Evolutionary conservation across 176 grass and related monocot genomes (phyloP), one percentile per base, ranked within the genome.

Genomic region (Triticum timopheevii): DNA sequence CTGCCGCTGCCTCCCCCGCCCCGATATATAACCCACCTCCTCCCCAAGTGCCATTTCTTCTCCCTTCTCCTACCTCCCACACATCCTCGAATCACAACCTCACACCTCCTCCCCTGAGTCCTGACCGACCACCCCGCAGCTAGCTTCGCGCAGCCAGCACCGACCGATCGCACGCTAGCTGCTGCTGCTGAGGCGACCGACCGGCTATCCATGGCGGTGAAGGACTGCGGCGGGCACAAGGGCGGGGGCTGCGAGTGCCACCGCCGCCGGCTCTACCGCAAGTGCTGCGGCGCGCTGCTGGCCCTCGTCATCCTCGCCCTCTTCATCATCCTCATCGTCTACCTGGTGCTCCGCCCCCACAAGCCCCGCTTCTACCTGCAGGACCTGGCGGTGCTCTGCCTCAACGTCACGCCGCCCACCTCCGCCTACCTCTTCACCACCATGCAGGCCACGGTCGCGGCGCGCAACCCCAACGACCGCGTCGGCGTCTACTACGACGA

Each of bases 401-500:
- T 98, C 34, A 98, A 95, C 89, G 71, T 95, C 0, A 95, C 95
- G 0, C 89, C 91, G 13, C 89, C 95, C 7, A 8, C 87, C n/a
- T 87, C 93, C 19, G 23, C 85, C 19, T 88, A 83, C 85, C 95
- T 97, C 62, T 84, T 93, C 95, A 77, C 90, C 66, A 90, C 85
- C 34, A 83, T 97, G 81, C 82, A 97, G 84, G 87, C 83, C 19
- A 93, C 90, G 3, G 44, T 97, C 8, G 74, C 80, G 1, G 81
- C 88, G 20, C 54, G 44, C 36, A 97, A 97, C 82, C 30, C 5
- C 52, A 95, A 93, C 79, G 84, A 65, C 17, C 76, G 36, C 45
- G 66, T 93, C 3, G 93, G 93, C 82, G 85, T 98, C 34, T 93
- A 95, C 87, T 98, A 95, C 89, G 93, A 95, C 86, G 67, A 81